Evolutionary conservation across 495 filamentous ascomycete species (phyloP), one percentile per base, ranked within the genome.

Genomic region (Neurospora sp.): DNA sequence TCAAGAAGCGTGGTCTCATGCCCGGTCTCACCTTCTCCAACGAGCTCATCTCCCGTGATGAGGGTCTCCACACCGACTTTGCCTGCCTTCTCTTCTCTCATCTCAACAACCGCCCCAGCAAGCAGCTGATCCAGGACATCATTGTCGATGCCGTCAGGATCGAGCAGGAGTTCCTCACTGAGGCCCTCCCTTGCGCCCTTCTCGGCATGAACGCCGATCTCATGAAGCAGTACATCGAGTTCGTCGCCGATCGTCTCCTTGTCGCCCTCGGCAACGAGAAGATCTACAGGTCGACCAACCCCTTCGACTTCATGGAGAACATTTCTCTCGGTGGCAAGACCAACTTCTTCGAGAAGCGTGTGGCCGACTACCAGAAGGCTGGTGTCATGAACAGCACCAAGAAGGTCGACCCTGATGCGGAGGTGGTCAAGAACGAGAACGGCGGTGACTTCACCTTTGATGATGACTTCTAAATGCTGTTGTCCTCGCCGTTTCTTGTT

Each of bases 281-380:
- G 88, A 87, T 92, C 81, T 99, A 96, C 89, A 90, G 95, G 78
- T 86, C 90, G 38, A 87, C 92, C 81, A 99, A 99, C 85, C 96
- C 96, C 76, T 99, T 99, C 84, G 96, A 99, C 88, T 99, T 99
- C 85, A 99, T 99, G 96, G 96, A 99, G 89, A 95, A 94, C 79
- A 99, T 99, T 85, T 98, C 96, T 11, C 87, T 99, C 40, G 93
- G 94, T 38, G 96, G 96, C 83, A 99, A 99, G 91, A 99, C 96
- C 82, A 99, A 99, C 88, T 99, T 99, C 92, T 99, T 99, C 83
- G 96, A 99, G 90, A 99, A 99, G 92, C 92, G 96, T 74, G 96
- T 99, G 48, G 96, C 92, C 83, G 96, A 99, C 81, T 99, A 99
- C 89, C 96, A 99, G 85, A 99, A 99, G 88, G 94, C 96, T 68